Percentiles rank a stretch among this genome's conserved stretches.
phyloP scores from a whole-genome alignment of 257 asterid genomes.

The Ophiorrhiza pumila region DNA sequence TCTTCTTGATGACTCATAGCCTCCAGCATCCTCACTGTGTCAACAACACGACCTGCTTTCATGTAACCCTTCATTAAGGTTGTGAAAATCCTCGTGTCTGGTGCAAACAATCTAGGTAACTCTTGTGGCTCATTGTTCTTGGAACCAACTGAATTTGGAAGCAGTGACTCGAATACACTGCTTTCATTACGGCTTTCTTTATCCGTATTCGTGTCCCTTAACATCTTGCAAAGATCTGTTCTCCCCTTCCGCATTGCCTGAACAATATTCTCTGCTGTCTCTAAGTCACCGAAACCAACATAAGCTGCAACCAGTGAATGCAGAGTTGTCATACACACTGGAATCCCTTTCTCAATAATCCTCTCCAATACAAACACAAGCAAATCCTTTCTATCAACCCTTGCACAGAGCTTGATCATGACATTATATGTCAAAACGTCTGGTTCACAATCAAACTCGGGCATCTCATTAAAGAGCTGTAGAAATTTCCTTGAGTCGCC shows the following conservation, averaged over 20 bases:
- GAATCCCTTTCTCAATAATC: conserved; percentile 50
- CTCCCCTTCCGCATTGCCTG: conserved; percentile 89
- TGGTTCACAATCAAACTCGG: conserved; percentile 62
- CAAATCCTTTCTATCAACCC: conserved; percentile 73
- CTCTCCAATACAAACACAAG: conserved; percentile 80
- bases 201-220: conserved; percentile 44
- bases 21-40: conserved; percentile 81
- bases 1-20: conserved; percentile 87
- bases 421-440: conserved; percentile 80
- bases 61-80: conserved; percentile 97
- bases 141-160: conserved; percentile 52
- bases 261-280: conserved; percentile 65
- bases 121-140: conserved; percentile 48
- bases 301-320: conserved; percentile 94
- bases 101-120: conserved; percentile 45
- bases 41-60: conserved; percentile 73
- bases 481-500: conserved; percentile 59
- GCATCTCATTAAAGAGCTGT: conserved; percentile 82
- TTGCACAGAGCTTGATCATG: conserved; percentile 81
- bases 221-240: conserved; percentile 67
- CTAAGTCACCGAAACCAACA: conserved; percentile 86
- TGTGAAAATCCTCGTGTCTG: conserved; percentile 81
- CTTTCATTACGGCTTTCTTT: conserved; percentile 14
- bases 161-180: conserved; percentile 46
- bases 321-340: conserved; percentile 72